A percentile compares a stretch with the other conserved stretches of the same genome.
Conservation (phyloP, 345 rosid genomes). For the Erysimum cheiranthoides region DNA sequence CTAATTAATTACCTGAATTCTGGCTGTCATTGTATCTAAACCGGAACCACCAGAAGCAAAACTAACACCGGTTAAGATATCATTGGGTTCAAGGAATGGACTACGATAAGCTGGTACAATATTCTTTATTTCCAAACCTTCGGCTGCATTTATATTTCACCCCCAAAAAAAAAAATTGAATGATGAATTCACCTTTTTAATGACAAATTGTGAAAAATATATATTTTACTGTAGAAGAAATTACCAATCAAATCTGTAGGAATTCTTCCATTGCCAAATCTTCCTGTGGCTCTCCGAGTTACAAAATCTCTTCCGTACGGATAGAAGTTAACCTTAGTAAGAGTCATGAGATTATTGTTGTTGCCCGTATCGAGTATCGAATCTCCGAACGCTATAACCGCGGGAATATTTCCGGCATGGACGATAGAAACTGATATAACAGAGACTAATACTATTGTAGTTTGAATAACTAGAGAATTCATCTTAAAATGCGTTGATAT, state of each 20-base stretch:
- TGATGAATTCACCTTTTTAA: not conserved
- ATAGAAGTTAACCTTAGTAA: constrained; percentile 43
- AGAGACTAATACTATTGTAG: constrained; percentile 5
- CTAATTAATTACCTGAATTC: constrained; percentile 25
- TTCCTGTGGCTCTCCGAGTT: constrained; percentile 41
- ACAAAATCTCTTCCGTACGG: constrained; percentile 49
- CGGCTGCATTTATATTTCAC: constrained; percentile 35
- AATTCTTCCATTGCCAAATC: constrained; percentile 50
- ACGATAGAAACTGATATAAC: constrained; percentile 7
- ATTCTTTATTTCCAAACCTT: constrained; percentile 43
- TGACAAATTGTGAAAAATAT: not conserved
- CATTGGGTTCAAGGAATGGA: constrained; percentile 36
- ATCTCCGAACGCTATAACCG: constrained; percentile 51
- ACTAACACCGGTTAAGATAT: constrained; percentile 46
- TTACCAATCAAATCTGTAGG: constrained; percentile 51
- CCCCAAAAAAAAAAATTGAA: not conserved
- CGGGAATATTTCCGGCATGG: constrained; percentile 36
- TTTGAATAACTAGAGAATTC: constrained; percentile 10
- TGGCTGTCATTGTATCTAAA: constrained; percentile 45
- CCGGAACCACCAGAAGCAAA: constrained; percentile 47
- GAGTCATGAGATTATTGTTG: constrained; percentile 38
- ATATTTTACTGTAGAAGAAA: not conserved
- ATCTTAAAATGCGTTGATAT: not conserved
- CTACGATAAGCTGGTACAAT: constrained; percentile 43
- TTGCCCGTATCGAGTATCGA: constrained; percentile 54